phyloP scores from a whole-genome alignment of 2,329 filamentous ascomycete genomes.

The Colletotrichum sp. region DNA sequence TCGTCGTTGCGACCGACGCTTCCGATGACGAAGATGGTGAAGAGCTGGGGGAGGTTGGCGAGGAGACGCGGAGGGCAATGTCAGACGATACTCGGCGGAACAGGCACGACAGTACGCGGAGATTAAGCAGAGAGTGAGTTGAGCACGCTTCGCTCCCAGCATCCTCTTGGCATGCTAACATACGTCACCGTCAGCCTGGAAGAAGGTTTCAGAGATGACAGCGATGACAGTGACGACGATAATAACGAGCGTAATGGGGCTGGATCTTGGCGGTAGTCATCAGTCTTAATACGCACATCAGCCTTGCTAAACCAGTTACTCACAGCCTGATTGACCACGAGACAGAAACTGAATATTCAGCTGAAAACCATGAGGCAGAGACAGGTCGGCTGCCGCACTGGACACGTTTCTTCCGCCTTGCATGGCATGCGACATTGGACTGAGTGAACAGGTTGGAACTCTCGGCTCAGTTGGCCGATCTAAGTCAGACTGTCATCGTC shows the following conservation, averaged over 20 bases:
- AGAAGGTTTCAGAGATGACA: conserved; percentile 52
- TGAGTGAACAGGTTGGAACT: neutral
- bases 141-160: neutral
- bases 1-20: conserved; percentile 44
- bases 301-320: neutral
- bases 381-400: neutral
- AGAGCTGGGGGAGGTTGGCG: conserved; percentile 67
- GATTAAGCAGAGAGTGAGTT: conserved; percentile 76
- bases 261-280: conserved; percentile 13
- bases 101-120: conserved; percentile 54
- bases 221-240: conserved; percentile 42
- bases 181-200: conserved; percentile 56
- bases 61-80: conserved; percentile 47
- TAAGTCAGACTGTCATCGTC: neutral
- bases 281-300: conserved; percentile 4
- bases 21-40: conserved; percentile 68
- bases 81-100: conserved; percentile 39
- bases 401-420: neutral
- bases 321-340: neutral
- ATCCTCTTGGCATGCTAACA: neutral
- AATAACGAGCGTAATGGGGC: conserved; percentile 25
- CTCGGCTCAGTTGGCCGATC: neutral
- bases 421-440: neutral
- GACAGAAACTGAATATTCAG: neutral
- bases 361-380: neutral